Conservation (phyloP, 2,329 filamentous ascomycete genomes). For the Fusarium incarnatum region DNA sequence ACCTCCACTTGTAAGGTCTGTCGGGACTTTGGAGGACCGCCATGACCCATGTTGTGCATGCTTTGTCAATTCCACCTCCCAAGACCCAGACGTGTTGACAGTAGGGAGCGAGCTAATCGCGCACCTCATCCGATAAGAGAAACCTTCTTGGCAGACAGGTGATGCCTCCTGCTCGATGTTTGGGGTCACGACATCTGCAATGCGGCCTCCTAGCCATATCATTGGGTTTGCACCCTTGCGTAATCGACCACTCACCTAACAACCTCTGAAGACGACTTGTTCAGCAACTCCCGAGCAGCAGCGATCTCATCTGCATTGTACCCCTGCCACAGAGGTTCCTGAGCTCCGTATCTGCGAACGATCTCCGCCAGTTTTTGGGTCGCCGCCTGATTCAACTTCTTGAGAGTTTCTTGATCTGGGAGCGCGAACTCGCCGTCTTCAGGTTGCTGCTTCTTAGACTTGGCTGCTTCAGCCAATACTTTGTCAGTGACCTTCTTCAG, state of each 20-base stretch:
- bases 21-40: constrained; percentile 9
- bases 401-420: constrained; percentile 68
- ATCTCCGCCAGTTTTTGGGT: constrained; percentile 83
- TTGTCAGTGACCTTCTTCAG: constrained; percentile 74
- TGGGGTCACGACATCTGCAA: constrained; percentile 28
- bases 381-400: constrained; percentile 77
- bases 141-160: constrained; percentile 9
- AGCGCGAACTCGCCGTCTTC: constrained; percentile 64
- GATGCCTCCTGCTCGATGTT: constrained; percentile 20
- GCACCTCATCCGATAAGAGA: constrained; percentile 22
- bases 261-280: constrained; percentile 60
- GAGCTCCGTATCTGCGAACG: constrained; percentile 69
- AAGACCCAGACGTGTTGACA: constrained; percentile 1
- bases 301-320: constrained; percentile 78
- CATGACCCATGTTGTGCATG: constrained; percentile 17
- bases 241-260: constrained; percentile 54
- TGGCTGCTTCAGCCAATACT: constrained; percentile 59
- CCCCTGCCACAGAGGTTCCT: constrained; percentile 76
- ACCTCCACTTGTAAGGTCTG: constrained; percentile 24
- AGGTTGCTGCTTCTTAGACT: constrained; percentile 59
- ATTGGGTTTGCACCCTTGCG: constrained; percentile 21
- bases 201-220: constrained; percentile 14
- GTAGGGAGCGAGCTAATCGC: constrained; percentile 22
- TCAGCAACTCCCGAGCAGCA: constrained; percentile 75
- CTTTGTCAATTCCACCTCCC: constrained; percentile 20